These are phyloP conservation scores for Salix viminalis DNA, from an alignment of 345 rosid species.

Conservation along the genomic window DNA sequence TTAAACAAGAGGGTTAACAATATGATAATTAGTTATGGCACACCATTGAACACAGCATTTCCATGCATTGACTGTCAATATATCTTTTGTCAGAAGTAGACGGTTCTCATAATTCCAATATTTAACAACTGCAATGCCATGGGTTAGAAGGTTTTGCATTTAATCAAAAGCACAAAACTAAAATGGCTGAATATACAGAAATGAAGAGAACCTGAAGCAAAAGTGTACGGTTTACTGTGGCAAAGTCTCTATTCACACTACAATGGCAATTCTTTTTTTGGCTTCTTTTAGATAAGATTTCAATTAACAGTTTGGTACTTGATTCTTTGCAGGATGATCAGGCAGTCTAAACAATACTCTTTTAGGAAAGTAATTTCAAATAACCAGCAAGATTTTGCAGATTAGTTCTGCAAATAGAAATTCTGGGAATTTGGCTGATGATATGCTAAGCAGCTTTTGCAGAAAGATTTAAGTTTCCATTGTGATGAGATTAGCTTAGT, in stretches of 20 bases:
- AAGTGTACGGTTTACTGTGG: no score
- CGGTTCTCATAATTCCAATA: background rate
- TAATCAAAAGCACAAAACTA: background rate
- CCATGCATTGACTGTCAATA: background rate
- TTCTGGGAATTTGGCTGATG: no score
- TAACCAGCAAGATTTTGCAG: no score
- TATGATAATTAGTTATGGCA: no score
- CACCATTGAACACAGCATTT: background rate
- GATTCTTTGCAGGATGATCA: background rate
- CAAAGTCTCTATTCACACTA: no score
- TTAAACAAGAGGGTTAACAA: no score
- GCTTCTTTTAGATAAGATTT: background rate
- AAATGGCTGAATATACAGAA: background rate
- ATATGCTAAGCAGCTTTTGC: no score
- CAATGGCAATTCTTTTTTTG: background rate
- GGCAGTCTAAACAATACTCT: no score
- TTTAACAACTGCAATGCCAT: background rate
- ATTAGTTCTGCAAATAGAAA: no score
- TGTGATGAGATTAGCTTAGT: no score
- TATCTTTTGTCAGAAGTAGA: background rate
- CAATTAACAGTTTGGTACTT: background rate
- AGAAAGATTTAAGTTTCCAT: no score
- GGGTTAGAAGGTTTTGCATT: background rate
- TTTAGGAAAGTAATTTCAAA: no score
- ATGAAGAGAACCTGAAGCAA: background rate